Conservation (phyloP, 805 yeast genomes). For the Candida loeiensis region DNA sequence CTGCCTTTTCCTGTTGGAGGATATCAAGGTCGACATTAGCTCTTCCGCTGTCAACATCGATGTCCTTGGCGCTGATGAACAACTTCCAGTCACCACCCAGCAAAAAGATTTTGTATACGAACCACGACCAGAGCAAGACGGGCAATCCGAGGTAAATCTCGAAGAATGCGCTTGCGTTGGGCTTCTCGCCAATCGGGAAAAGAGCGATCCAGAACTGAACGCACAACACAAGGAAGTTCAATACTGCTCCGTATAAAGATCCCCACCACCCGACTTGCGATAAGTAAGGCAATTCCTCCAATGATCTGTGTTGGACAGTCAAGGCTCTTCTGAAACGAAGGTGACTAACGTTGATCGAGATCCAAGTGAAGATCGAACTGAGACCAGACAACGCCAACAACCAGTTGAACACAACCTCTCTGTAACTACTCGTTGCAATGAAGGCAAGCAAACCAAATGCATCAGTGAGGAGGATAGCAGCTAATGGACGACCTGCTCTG, state of each 20-base stretch:
- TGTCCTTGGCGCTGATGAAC: constrained; percentile 42
- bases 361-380: constrained; percentile 75
- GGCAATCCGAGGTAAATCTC: constrained; percentile 46
- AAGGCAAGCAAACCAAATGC: constrained; percentile 56
- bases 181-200: constrained; percentile 34
- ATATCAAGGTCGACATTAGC: constrained; percentile 54
- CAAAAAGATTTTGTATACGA: constrained; percentile 34
- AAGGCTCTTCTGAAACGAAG: constrained; percentile 60
- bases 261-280: constrained; percentile 37
- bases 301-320: constrained; percentile 43
- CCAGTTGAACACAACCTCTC: constrained; percentile 66
- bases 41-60: constrained; percentile 62
- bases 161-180: constrained; percentile 39
- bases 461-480: constrained; percentile 53
- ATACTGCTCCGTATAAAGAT: constrained; percentile 27
- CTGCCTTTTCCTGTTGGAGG: constrained; percentile 51
- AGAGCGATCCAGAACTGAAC: constrained; percentile 42
- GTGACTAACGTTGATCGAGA: constrained; percentile 64
- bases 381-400: constrained; percentile 69
- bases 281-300: constrained; percentile 31
- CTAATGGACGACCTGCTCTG: constrained; percentile 72
- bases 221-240: constrained; percentile 32
- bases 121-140: constrained; percentile 42
- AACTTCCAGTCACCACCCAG: constrained; percentile 45
- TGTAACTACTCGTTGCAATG: constrained; percentile 55